A percentile compares a stretch with the other conserved stretches of the same genome.
Conservation (phyloP, 371 early-diverging fungal species). For the Mucor circinelloides region DNA sequence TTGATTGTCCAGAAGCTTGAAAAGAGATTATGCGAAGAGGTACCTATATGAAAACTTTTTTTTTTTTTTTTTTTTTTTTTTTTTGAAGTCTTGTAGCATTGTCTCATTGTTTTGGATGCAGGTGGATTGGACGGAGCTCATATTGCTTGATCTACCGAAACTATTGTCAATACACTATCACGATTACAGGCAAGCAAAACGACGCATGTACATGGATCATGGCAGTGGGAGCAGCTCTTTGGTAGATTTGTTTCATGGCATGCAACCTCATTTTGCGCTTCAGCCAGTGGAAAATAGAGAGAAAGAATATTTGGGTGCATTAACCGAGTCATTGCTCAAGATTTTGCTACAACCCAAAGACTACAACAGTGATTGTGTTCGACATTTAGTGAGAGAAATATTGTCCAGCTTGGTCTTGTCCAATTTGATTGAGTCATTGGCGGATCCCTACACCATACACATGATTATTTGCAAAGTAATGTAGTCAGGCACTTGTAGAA, state of each 20-base stretch:
- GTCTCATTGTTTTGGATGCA: slow-evolving; percentile 9
- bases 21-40: slow-evolving; percentile 45
- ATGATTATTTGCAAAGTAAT: slow-evolving; percentile 60
- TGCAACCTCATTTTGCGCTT: slow-evolving; percentile 65
- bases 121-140: slow-evolving; percentile 62
- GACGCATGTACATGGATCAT: slow-evolving; percentile 50
- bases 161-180: slow-evolving; percentile 52
- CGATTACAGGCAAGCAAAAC: slow-evolving; percentile 55
- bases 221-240: slow-evolving; percentile 50
- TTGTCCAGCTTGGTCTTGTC: slow-evolving; percentile 50
- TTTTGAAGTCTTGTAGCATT: neutral
- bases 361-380: slow-evolving; percentile 53
- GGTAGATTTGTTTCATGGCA: slow-evolving; percentile 58
- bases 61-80: neutral
- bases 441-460: slow-evolving; percentile 63
- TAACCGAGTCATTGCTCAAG: slow-evolving; percentile 50
- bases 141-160: slow-evolving; percentile 55
- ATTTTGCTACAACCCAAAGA: slow-evolving; percentile 46
- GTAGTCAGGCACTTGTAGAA: neutral
- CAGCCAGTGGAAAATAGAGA: slow-evolving; percentile 47
- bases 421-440: slow-evolving; percentile 48
- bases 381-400: slow-evolving; percentile 60
- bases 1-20: slow-evolving; percentile 52
- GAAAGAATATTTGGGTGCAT: slow-evolving; percentile 52
- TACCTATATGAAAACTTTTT: slow-evolving; percentile 1